Base-by-base conservation (phyloP, 257 asterid genomes). In the Solanum stenotomum region DNA sequence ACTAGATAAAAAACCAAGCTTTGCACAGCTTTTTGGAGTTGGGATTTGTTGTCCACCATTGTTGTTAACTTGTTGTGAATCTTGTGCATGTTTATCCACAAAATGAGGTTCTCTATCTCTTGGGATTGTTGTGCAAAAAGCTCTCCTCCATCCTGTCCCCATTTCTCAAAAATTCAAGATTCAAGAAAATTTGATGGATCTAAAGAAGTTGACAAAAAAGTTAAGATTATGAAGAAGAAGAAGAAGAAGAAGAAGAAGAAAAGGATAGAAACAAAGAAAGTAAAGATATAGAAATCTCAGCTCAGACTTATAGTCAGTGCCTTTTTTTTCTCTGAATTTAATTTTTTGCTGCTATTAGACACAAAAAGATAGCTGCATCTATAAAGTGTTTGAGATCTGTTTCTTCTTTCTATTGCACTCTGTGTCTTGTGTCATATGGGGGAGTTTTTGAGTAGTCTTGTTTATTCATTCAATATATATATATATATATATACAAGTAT, bases 61-160 rank as follows among this genome's bases (percentile, higher is more conserved):
- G 27, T 86, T 77, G 23, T 86, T 77, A 16, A 70, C 77, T 49
- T 83, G 11, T 68, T 78, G 87, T 4, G 87, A 87, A 22, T 90
- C 85, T 29, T 90, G 85, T 65, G 67, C 89, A 44, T 87, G 67
- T 16, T 91, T 88, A 81, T 87, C 89, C 16, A 35, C 86, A 71
- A 70, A 83, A 3, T 59, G 86, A 74, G 88, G 33, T 22, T 92
- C 91, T 89, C 90, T 90, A 29, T 95, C 96, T 89, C 92, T 92
- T 5, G 95, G 90, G 70, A 93, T 87, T 29, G 97, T 92, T 18
- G 92, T 94, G 92, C 99, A 96, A 87, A 96, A 96, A 31, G 98
- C 98, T 90, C 91, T 96, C 88, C 98, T 95, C 99, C 99, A 96
- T 18, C 98, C 97, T 22, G 93, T 94, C 18, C 98, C 99, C 98